Evolutionary conservation across 208 protist species (phyloP), one percentile per base, ranked within the genome.

Genomic region (Porcisia hertigi): DNA sequence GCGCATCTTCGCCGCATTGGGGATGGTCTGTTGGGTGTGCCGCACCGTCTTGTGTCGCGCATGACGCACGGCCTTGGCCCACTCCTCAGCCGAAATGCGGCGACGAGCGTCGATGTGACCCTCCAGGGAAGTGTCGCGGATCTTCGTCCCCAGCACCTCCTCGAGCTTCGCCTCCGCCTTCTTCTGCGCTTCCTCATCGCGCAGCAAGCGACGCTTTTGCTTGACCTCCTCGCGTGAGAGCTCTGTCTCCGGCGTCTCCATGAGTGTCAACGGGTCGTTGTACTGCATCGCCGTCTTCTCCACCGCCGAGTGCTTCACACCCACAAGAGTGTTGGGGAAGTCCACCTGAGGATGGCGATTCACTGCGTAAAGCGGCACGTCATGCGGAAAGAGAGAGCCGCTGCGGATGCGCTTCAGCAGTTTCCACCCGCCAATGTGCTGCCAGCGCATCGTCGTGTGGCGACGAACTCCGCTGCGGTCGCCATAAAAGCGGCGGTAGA

Each of bases 351-450:
- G 88, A 65, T 94, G 88, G 69, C 75, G 83, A 23, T 65, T 83
- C n/a, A 95, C 81, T 14, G 91, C 87, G 82, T 94, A 97, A 55
- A 95, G 79, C 16, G 93, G 93, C 1, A 97, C 88, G 69, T 95
- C 79, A 75, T 91, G 69, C 25, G 93, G 93, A 73, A 97, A 95
- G 18, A 97, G 83, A 6, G 87, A 92, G 41, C 93, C 93, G 57
- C 86, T 88, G 41, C 75, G 78, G 25, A 87, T 84, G 47, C 93
- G 83, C 82, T 89, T 88, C 60, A 97, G 79, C 67, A 95, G 76
- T 79, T 92, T 95, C 88, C 91, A 97, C 20, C 93, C 93, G n/a
- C 93, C 93, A 75, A 97, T 91, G 87, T 95, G 86, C 71, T 97
- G 93, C 91, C 93, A 97, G 9, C 89, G 90, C 82, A 96, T 82